These are phyloP conservation scores for Quercus bicolor DNA, from an alignment of 306 rosid genomes.

Conservation along the genomic window DNA sequence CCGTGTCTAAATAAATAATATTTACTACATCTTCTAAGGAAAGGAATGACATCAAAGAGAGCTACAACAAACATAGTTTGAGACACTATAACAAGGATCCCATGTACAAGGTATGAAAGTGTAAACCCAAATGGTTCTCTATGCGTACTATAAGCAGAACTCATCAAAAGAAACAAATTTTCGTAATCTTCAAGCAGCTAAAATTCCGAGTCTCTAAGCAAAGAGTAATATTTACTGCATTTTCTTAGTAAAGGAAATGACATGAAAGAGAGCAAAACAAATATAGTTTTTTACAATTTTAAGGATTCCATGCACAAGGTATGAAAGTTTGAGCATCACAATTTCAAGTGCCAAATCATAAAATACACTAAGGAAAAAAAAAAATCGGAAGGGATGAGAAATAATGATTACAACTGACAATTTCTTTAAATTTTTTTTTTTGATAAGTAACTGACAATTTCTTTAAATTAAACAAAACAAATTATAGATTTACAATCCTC, in stretches of 20 bases:
- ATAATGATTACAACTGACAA: constrained; percentile 1
- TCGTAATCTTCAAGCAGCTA: neutral
- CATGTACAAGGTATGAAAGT: neutral
- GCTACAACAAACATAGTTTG: too few species aligned
- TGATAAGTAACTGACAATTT: constrained; percentile 1
- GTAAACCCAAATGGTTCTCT: neutral
- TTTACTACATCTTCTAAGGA: too few species aligned
- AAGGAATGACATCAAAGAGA: too few species aligned
- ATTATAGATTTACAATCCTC: constrained; percentile 41
- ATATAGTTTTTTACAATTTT: too few species aligned
- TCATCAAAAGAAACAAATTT: neutral
- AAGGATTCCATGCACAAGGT: neutral
- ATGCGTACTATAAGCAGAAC: neutral
- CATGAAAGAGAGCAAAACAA: too few species aligned
- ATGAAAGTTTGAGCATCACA: neutral
- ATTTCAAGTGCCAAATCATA: neutral
- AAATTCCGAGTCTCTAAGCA: neutral
- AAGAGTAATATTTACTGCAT: too few species aligned
- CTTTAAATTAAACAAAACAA: constrained; percentile 19
- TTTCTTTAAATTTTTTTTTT: constrained; percentile 12
- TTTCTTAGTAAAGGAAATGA: too few species aligned
- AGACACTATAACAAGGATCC: neutral
- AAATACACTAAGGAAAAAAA: neutral
- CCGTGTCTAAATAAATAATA: neutral
- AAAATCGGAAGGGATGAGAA: neutral